Percentiles rank a stretch among this genome's conserved stretches.
Conservation (phyloP, 306 rosid genomes). For the Spatholobus suberectus region DNA sequence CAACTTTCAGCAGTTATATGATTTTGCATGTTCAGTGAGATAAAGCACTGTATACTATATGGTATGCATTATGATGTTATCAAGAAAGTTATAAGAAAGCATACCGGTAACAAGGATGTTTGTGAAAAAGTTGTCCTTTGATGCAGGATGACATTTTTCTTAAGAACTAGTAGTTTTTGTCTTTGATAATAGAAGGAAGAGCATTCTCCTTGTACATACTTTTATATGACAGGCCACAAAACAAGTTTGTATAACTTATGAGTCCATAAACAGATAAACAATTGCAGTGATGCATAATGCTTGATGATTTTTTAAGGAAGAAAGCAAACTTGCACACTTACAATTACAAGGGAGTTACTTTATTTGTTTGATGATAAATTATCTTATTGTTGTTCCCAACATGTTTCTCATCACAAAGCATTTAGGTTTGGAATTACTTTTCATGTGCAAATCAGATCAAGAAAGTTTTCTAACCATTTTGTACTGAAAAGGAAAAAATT, state of each 20-base stretch:
- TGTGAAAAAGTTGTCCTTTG: not conserved
- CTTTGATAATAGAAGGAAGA: conserved; percentile 6
- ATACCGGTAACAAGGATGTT: not conserved
- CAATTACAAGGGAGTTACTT: not conserved
- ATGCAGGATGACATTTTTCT: conserved; percentile 1
- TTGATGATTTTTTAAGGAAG: not conserved
- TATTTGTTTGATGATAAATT: not conserved
- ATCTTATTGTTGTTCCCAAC: not conserved
- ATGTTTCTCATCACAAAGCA: conserved; percentile 5
- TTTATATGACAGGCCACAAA: not conserved
- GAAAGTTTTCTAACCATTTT: not conserved
- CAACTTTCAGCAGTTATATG: not conserved
- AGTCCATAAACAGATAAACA: not conserved
- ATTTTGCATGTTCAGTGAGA: not conserved
- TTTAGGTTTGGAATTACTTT: not conserved
- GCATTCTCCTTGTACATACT: not conserved
- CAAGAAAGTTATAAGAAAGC: not conserved
- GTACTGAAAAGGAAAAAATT: not conserved
- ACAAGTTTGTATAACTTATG: not conserved
- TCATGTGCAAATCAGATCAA: not conserved
- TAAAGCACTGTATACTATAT: not conserved
- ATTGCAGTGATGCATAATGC: not conserved
- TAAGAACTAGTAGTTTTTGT: not conserved
- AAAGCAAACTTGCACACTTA: not conserved
- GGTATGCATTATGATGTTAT: not conserved